Conservation (phyloP, 2,329 filamentous ascomycete genomes). For the Fusarium goolgardi region DNA sequence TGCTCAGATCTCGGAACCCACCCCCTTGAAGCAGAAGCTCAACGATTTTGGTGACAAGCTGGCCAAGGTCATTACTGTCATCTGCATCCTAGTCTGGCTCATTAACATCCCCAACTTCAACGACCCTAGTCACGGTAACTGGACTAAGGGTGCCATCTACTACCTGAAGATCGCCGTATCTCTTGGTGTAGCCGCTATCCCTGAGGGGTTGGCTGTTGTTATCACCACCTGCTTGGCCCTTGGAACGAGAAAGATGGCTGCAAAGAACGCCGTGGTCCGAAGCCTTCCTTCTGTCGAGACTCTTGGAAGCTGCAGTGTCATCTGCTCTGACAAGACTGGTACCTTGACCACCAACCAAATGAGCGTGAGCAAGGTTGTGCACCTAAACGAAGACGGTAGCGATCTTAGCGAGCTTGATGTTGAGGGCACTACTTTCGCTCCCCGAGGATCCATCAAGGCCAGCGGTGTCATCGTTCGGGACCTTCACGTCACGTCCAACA, state of each 20-base stretch:
- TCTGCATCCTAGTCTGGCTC: conserved; percentile 95
- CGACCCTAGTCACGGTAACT: conserved; percentile 91
- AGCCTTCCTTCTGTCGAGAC: conserved; percentile 98
- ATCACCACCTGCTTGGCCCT: conserved; percentile 98
- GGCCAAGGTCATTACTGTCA: conserved; percentile 97
- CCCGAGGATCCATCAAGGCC: conserved; percentile 77
- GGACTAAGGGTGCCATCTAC: conserved; percentile 98
- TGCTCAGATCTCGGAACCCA: conserved; percentile 96
- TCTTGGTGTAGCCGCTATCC: conserved; percentile 96
- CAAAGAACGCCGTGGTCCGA: conserved; percentile 96
- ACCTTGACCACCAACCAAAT: conserved; percentile 99
- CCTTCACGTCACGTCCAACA: conserved; percentile 76
- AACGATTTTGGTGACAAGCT: conserved; percentile 97
- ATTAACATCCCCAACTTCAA: conserved; percentile 99
- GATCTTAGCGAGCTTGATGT: conserved; percentile 88
- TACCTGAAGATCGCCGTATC: conserved; percentile 99
- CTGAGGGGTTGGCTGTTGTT: conserved; percentile 95
- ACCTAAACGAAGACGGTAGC: conserved; percentile 78
- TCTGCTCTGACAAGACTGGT: conserved; percentile 99
- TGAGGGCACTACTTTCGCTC: conserved; percentile 92
- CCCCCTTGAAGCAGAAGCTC: conserved; percentile 96
- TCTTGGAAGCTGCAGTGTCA: conserved; percentile 97
- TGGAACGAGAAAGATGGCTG: conserved; percentile 97
- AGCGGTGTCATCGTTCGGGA: conserved; percentile 76
- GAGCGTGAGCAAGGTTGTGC: conserved; percentile 95